These are phyloP conservation scores for Imleria badia DNA, from an alignment of 768 basidiomycete genomes.

Conservation along the genomic window DNA sequence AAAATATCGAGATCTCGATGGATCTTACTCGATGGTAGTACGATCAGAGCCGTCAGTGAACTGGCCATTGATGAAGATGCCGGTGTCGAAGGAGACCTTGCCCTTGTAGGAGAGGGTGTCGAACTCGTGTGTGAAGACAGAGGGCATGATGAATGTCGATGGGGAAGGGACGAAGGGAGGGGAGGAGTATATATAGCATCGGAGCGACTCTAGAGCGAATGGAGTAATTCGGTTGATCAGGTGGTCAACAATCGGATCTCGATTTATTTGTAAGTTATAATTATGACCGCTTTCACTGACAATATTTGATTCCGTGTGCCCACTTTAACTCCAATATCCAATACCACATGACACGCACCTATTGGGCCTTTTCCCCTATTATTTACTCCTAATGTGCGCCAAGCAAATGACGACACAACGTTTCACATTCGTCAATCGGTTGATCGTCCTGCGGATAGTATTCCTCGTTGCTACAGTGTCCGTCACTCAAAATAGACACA, in stretches of 20 bases:
- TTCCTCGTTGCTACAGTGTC: too few species aligned
- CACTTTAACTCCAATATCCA: neutral
- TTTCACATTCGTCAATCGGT: too few species aligned
- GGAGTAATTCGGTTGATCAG: neutral
- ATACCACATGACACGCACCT: too few species aligned
- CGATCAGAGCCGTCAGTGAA: slow-evolving; percentile 56
- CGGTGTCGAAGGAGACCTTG: slow-evolving; percentile 55
- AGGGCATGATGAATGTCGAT: slow-evolving; percentile 36
- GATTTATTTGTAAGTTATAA: neutral
- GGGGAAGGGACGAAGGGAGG: neutral
- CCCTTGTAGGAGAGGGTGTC: slow-evolving; percentile 58
- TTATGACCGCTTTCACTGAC: too few species aligned
- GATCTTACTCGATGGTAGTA: slow-evolving; percentile 67
- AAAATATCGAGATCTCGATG: neutral
- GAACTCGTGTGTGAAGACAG: slow-evolving; percentile 49
- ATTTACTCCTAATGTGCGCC: too few species aligned
- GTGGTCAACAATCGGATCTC: neutral
- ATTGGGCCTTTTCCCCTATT: too few species aligned
- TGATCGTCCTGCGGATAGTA: too few species aligned
- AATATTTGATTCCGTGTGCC: neutral
- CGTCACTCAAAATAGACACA: too few species aligned
- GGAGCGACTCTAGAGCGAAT: neutral
- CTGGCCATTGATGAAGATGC: slow-evolving; percentile 71
- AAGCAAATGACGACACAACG: neutral
- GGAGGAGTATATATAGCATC: slow-evolving; percentile 19